A percentile compares a stretch with the other conserved stretches of the same genome.
phyloP scores from a whole-genome alignment of 768 basidiomycete genomes.

The Russula emetica region DNA sequence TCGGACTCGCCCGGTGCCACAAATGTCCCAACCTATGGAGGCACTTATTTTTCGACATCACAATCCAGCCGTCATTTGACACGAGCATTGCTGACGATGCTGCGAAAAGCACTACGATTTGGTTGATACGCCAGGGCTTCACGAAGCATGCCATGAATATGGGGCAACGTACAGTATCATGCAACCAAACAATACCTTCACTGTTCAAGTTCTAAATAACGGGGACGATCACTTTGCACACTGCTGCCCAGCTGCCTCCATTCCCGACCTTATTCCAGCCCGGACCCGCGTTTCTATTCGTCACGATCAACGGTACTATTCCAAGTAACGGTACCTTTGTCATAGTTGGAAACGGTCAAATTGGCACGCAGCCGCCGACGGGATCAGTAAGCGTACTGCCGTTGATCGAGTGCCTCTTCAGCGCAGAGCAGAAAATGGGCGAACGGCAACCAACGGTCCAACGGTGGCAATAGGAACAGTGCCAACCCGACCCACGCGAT shows the following conservation, averaged over 20 bases:
- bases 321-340: constrained; percentile 43
- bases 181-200: constrained; percentile 82
- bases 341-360: constrained; percentile 71
- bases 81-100: constrained; percentile 61
- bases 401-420: constrained; percentile 39
- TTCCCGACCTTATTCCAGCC: constrained; percentile 84
- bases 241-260: constrained; percentile 76
- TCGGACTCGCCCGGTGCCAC: constrained; percentile 63
- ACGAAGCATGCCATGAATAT: constrained; percentile 85
- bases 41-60: constrained; percentile 71
- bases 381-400: constrained; percentile 46
- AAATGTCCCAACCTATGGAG: constrained; percentile 50
- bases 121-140: constrained; percentile 76
- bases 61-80: constrained; percentile 61
- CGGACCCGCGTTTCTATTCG: constrained; percentile 79
- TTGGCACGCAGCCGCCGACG: constrained; percentile 67
- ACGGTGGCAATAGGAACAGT: not conserved
- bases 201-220: constrained; percentile 66
- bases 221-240: constrained; percentile 74
- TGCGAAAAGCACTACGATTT: constrained; percentile 68
- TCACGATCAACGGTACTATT: constrained; percentile 68
- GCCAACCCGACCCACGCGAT: not conserved
- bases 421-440: not conserved
- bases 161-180: constrained; percentile 76
- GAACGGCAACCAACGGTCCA: not conserved